Percentiles rank a stretch among this genome's conserved stretches.
Evolutionary conservation across 352 stramenopile species (phyloP).

Genomic region (Globisporangium uncinulatum): DNA sequence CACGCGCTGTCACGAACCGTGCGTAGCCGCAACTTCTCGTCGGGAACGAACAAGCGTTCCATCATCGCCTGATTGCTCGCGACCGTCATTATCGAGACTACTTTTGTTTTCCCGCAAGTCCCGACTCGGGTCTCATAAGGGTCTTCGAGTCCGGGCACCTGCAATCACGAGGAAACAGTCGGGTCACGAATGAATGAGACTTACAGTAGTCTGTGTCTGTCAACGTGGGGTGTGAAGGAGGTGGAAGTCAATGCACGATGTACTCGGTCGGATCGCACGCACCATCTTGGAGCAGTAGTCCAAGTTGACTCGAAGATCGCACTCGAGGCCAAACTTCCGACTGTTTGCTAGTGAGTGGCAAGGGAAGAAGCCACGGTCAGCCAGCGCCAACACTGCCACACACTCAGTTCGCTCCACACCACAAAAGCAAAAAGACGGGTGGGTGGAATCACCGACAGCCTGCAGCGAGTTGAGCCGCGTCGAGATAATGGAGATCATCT

Average conservation of each 20-base stretch:
- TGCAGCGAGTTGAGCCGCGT: constrained; percentile 57
- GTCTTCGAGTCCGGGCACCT: constrained; percentile 41
- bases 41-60: constrained; percentile 65
- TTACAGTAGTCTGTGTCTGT: no score
- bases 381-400: no score
- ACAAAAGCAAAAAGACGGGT: background rate
- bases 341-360: constrained; percentile 34
- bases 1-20: constrained; percentile 19
- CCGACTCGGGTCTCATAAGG: constrained; percentile 52
- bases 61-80: constrained; percentile 71
- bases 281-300: constrained; percentile 74
- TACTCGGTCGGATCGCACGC: background rate
- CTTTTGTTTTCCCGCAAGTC: constrained; percentile 29
- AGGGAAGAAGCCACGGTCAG: background rate
- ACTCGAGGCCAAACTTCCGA: constrained; percentile 65
- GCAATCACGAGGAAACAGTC: background rate
- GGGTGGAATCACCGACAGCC: constrained; percentile 29
- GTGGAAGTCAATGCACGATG: background rate
- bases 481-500: constrained; percentile 82
- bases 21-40: constrained; percentile 56
- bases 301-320: constrained; percentile 65
- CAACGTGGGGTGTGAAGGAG: no score
- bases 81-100: constrained; percentile 31
- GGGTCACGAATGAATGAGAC: no score
- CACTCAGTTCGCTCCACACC: no score